Evolutionary conservation across 495 filamentous ascomycete genomes (phyloP).

Genomic region (Staphylotrichum longicolle): DNA sequence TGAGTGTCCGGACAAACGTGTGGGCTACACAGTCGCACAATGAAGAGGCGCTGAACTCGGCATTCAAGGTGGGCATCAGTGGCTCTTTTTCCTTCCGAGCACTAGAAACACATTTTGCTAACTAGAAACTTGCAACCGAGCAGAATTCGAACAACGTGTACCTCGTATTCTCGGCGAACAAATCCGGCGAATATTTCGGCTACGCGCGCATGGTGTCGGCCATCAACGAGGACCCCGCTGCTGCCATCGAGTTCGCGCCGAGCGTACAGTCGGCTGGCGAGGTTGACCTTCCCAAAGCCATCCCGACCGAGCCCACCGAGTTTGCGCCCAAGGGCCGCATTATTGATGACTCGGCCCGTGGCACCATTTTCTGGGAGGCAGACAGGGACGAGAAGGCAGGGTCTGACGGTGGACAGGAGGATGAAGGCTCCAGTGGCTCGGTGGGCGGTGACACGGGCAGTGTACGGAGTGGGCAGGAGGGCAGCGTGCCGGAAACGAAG

Average conservation of each 20-base stretch:
- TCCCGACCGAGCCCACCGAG: conserved; percentile 74
- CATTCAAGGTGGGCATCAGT: conserved; percentile 65
- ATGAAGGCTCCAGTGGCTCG: conserved; percentile 37
- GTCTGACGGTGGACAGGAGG: conserved; percentile 40
- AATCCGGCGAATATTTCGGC: conserved; percentile 96
- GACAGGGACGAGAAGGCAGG: conserved; percentile 52
- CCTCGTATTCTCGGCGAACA: conserved; percentile 95
- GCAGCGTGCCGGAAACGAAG: conserved; percentile 47
- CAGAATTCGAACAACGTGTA: conserved; percentile 86
- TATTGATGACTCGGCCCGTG: conserved; percentile 88
- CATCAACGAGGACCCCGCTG: conserved; percentile 71
- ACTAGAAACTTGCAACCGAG: not conserved
- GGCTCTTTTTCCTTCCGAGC: not conserved
- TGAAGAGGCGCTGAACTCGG: conserved; percentile 76
- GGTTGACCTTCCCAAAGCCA: conserved; percentile 66
- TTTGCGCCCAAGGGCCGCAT: conserved; percentile 82
- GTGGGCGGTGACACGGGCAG: conserved; percentile 33
- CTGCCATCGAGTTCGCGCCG: conserved; percentile 63
- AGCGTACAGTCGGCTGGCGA: conserved; percentile 57
- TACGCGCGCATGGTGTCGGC: conserved; percentile 89
- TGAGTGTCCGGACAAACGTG: conserved; percentile 80
- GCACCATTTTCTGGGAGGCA: conserved; percentile 96
- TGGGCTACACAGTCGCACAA: conserved; percentile 98
- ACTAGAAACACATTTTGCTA: too few species aligned
- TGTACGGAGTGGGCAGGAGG: conserved; percentile 39